Conservation (phyloP, 768 basidiomycete genomes). For the Cystobasidium ongulense region DNA sequence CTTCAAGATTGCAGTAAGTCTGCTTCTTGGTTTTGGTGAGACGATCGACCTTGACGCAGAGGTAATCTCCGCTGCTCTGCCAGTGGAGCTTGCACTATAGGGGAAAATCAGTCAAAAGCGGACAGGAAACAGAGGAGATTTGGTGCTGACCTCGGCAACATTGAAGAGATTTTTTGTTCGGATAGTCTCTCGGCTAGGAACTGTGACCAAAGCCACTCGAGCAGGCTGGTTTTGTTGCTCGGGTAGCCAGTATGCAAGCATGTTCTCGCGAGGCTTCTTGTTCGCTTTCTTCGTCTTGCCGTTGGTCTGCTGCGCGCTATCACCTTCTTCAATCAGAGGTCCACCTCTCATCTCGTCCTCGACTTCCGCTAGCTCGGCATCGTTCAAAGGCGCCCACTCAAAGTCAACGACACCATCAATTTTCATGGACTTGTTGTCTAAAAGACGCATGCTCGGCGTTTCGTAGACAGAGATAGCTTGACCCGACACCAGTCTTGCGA, state of each 20-base stretch:
- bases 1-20: conserved; percentile 93
- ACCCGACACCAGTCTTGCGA: conserved; percentile 77
- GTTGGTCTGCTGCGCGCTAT: conserved; percentile 3
- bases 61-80: conserved; percentile 97
- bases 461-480: conserved; percentile 95
- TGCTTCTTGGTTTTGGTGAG: conserved; percentile 99
- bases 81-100: conserved; percentile 87
- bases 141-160: conserved; percentile 72
- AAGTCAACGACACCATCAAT: conserved; percentile 96
- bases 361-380: conserved; percentile 56
- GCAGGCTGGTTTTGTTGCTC: conserved; percentile 95
- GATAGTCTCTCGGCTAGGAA: conserved; percentile 73
- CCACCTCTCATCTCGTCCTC: conserved; percentile 52
- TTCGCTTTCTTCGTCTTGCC: conserved; percentile 39
- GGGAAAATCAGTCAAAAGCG: neutral
- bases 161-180: conserved; percentile 97
- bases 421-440: conserved; percentile 94
- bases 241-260: conserved; percentile 95
- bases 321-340: conserved; percentile 46
- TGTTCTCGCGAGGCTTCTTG: conserved; percentile 61
- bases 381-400: conserved; percentile 93
- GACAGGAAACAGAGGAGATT: neutral
- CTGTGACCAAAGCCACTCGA: conserved; percentile 80
- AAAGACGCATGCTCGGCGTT: conserved; percentile 81
- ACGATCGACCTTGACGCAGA: conserved; percentile 97